Conservation (phyloP, 257 asterid genomes). For the Lycium ferocissimum region DNA sequence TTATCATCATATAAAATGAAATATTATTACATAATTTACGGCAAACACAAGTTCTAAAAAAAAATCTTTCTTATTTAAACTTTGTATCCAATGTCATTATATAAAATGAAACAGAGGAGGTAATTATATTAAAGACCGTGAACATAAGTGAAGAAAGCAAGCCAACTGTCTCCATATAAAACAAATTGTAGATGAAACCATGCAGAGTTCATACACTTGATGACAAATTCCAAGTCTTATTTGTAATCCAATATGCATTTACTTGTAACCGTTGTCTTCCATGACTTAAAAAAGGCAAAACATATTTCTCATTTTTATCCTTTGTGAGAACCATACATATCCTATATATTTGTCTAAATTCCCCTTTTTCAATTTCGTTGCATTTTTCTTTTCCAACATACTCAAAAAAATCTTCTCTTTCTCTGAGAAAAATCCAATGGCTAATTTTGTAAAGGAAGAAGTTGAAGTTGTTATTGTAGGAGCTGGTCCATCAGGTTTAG, state of each 20-base stretch:
- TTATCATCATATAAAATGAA: no score
- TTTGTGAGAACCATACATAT: background rate
- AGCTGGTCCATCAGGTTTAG: constrained; percentile 71
- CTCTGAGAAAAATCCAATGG: background rate
- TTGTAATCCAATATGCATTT: background rate
- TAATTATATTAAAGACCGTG: background rate
- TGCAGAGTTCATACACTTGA: background rate
- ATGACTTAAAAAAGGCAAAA: background rate
- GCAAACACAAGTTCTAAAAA: background rate
- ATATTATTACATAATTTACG: no score
- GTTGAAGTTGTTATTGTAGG: constrained; percentile 51
- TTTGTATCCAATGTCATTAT: background rate
- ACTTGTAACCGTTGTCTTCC: background rate
- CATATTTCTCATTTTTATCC: background rate
- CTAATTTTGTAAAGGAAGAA: constrained; percentile 29
- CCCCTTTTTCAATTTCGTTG: background rate
- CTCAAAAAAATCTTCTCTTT: background rate
- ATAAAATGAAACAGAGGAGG: background rate
- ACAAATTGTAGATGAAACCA: background rate
- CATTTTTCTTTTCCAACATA: background rate
- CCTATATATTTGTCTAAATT: background rate
- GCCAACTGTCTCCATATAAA: background rate
- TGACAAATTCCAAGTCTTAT: background rate
- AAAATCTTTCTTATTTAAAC: background rate
- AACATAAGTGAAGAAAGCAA: background rate